phyloP scores from a whole-genome alignment of 2,329 filamentous ascomycete genomes.

The Botryosphaeria dothidea region DNA sequence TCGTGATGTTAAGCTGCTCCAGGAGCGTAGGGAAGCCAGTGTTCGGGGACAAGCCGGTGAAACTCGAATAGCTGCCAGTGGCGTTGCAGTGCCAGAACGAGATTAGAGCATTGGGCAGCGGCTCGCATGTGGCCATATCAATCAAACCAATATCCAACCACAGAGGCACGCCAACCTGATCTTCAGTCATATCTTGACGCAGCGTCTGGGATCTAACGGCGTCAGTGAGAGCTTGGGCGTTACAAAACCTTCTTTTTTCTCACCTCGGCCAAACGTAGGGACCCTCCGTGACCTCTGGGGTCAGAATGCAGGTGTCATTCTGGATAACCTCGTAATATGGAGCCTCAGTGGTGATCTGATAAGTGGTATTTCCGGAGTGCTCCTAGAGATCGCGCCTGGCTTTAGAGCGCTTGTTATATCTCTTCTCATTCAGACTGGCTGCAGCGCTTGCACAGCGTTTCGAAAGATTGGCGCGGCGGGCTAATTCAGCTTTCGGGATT shows the following conservation, averaged over 20 bases:
- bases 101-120: conserved; percentile 35
- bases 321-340: conserved; percentile 21
- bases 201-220: conserved; percentile 15
- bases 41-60: conserved; percentile 27
- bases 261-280: conserved; percentile 28
- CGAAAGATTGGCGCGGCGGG: neutral
- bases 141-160: conserved; percentile 44
- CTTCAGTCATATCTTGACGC: conserved; percentile 38
- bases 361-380: conserved; percentile 9
- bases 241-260: neutral
- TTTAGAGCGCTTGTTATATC: conserved; percentile 10
- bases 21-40: conserved; percentile 26
- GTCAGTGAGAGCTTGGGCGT: neutral
- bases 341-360: conserved; percentile 20
- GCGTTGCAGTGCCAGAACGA: conserved; percentile 37
- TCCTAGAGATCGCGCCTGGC: conserved; percentile 10
- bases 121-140: conserved; percentile 45
- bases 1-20: conserved; percentile 30
- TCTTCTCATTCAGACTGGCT: conserved; percentile 2
- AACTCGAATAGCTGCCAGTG: conserved; percentile 32
- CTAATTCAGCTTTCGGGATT: neutral
- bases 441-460: neutral
- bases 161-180: conserved; percentile 39
- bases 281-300: conserved; percentile 29
- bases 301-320: conserved; percentile 27